Evolutionary conservation across 352 stramenopile species (phyloP), one percentile per base, ranked within the genome.

Genomic region (Phytopythium helicoides): DNA sequence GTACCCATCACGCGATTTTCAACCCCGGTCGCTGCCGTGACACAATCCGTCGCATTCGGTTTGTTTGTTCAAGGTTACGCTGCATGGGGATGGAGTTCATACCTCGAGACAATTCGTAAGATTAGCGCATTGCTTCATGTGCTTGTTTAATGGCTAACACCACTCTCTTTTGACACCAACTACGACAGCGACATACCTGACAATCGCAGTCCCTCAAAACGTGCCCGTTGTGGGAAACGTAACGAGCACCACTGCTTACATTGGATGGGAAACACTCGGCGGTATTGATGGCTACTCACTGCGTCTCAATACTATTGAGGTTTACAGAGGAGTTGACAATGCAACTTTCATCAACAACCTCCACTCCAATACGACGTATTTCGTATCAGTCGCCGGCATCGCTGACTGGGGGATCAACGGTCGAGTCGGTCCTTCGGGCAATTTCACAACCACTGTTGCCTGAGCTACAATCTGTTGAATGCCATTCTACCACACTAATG

Each of bases 31-130:
- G 79, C 83, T 14, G 77, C 75, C 0, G 58, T 71, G 14, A 65
- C 73, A 11, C 83, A 94, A 63, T 70, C 76, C 0, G 55, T 61
- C 6, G 60, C 65, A 18, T 60, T 94, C 2, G 83, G 81, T 0
- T 62, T 60, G 22, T 92, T 91, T 35, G 64, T 92, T 6, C 81
- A 94, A 41, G 83, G 83, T 45, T 92, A 92, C 26, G 64, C 81
- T 0, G 78, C 77, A 0, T 94, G 81, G 81, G 83, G 83, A 1
- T 94, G 83, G 83, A 52, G 46, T 15, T 73, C 79, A 2, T 92
- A 86, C 56, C 66, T 94, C 16, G 72, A 82, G 11, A 73, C 54
- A 0, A 82, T 77, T 7, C 73, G 81, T 91, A 73, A 51, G 71
- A 81, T 33, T 10, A 33, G 5, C 28, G 9, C 28, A 10, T 33